A percentile compares a stretch with the other conserved stretches of the same genome.
Conservation (phyloP, 768 basidiomycete genomes). For the Auriculariales sp. region DNA sequence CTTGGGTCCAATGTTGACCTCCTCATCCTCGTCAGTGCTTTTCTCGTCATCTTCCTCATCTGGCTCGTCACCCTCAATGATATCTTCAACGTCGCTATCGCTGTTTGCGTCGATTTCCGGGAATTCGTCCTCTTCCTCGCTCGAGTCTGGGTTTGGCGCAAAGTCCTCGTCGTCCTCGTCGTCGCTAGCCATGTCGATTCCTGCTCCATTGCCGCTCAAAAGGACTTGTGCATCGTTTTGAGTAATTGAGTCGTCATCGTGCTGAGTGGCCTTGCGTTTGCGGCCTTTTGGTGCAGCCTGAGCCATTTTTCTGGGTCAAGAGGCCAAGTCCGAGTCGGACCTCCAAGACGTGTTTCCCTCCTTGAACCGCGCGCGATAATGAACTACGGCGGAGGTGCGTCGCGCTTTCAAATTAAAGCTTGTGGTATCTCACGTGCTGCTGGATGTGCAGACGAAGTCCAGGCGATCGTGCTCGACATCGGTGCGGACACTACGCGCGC, state of each 20-base stretch:
- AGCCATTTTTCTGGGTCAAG: not conserved
- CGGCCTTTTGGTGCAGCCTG: slow-evolving; percentile 35
- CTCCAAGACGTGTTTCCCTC: slow-evolving; percentile 9
- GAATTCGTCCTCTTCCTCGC: slow-evolving; percentile 55
- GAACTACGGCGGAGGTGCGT: slow-evolving; percentile 66
- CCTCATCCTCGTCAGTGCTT: slow-evolving; percentile 12
- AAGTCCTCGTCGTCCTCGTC: slow-evolving; percentile 25
- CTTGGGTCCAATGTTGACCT: slow-evolving; percentile 43
- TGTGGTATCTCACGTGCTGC: not conserved
- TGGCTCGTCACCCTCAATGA: slow-evolving; percentile 10
- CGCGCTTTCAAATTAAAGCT: not conserved
- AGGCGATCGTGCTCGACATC: slow-evolving; percentile 90
- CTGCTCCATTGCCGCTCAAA: not conserved
- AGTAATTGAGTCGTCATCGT: slow-evolving; percentile 23
- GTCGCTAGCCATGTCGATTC: slow-evolving; percentile 58
- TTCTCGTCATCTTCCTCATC: slow-evolving; percentile 12
- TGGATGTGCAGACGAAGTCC: slow-evolving; percentile 68
- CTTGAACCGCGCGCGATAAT: slow-evolving; percentile 18
- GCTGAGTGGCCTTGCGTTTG: slow-evolving; percentile 24
- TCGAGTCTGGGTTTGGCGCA: slow-evolving; percentile 22
- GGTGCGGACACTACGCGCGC: slow-evolving; percentile 82
- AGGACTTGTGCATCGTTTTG: too few relatives aligned
- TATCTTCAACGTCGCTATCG: slow-evolving; percentile 13
- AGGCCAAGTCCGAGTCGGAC: not conserved
- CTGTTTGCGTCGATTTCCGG: slow-evolving; percentile 38